Evolutionary conservation across 805 yeast genomes (phyloP).

Genomic region (Suhomyces tanzawaensis): DNA sequence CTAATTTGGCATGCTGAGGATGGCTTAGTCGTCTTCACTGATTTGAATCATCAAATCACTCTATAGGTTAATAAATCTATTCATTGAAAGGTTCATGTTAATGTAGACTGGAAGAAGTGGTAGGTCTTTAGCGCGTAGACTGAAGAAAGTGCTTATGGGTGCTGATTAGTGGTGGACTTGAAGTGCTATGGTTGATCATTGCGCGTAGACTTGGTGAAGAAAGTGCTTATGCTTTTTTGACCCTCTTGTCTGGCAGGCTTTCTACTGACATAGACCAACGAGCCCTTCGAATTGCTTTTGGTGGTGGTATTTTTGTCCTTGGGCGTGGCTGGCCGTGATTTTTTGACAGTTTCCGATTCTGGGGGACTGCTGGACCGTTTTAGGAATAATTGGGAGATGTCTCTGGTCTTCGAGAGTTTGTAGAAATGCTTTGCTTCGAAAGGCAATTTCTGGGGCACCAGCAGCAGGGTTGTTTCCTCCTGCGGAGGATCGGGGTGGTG

Average conservation of each 20-base stretch:
- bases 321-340: neutral
- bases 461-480: neutral
- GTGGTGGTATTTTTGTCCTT: neutral
- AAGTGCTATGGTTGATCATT: no score
- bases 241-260: conserved; percentile 5
- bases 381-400: conserved; percentile 32
- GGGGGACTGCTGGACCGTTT: no score
- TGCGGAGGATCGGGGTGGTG: conserved; percentile 16
- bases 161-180: no score
- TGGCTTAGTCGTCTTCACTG: neutral
- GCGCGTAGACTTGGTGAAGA: neutral
- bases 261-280: conserved; percentile 15
- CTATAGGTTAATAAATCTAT: neutral
- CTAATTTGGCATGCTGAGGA: conserved; percentile 1
- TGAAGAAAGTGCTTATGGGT: no score
- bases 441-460: conserved; percentile 9
- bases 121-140: no score
- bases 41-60: neutral
- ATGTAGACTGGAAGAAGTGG: no score
- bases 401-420: conserved; percentile 25
- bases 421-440: conserved; percentile 23
- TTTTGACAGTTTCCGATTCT: neutral
- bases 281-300: conserved; percentile 6
- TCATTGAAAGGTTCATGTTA: no score
- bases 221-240: neutral